Base-by-base conservation (phyloP, 2,329 filamentous ascomycete genomes). In the Aspergillus spinulosporus region DNA sequence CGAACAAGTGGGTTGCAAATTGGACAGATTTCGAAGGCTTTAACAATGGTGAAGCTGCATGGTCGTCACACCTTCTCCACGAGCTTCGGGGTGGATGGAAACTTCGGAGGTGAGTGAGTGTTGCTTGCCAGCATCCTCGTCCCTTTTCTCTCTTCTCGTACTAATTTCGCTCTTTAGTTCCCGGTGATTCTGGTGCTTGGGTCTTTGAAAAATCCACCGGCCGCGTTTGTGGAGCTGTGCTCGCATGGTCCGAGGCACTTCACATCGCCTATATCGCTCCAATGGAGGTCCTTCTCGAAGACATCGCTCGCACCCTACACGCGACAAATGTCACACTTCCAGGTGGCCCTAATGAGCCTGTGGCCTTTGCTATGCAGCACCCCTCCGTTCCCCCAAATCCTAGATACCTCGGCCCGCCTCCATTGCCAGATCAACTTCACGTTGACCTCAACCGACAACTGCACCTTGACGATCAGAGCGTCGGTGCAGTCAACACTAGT, bases 171-270 rank as follows among this genome's bases (percentile, higher is more conserved):
- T 29, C 5, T 48, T 62, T 68, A 74, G 85, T 95, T 9, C 92
- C 92, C 2, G 93, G 93, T 14, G 93, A 97, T 71, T 93, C 88
- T 5, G 93, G 93, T 3, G 93, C 93, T 0, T 97, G 93, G 93
- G 85, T 97, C 3, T 86, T 97, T 12, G 89, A 93, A 64, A 88
- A 89, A 56, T 81, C 82, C 4, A 81, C 86, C n/a, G 91, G 91
- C 1, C 84, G 86, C 37, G 85, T 97, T 2, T 94, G 90, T 64
- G 93, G 93, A 0, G 93, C 97, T 66, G 90, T 97, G 0, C 80
- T 97, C 11, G 93, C 93, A 0, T 96, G 89, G 86, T 93, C 88
- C 64, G 84, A 86, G 60, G 85, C 87, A 59, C 93, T 89, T 68
- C 85, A 85, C 42, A 87, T 91, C 4, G 92, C 92, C 0, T 97